Percentiles rank a stretch among this genome's conserved stretches.
phyloP scores from a whole-genome alignment of 352 stramenopile species.

The Plasmopara halstedii region DNA sequence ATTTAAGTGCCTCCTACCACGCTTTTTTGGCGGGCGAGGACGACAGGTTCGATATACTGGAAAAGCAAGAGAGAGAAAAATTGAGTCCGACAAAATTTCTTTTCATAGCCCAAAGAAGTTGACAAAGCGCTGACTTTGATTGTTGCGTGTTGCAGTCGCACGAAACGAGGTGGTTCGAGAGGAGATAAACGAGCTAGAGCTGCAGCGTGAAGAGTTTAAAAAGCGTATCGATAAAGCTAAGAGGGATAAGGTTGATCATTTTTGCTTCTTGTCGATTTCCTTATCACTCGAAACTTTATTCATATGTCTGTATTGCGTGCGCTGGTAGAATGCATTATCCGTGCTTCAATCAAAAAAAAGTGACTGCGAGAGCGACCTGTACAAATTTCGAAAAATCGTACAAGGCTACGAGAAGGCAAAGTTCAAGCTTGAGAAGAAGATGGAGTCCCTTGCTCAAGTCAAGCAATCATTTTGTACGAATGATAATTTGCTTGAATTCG shows the following conservation, averaged over 20 bases:
- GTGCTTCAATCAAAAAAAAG: conserved; percentile 77
- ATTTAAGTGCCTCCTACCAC: conserved; percentile 87
- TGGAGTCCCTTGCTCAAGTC: conserved; percentile 73
- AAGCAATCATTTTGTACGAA: conserved; percentile 69
- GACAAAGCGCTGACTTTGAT: conserved; percentile 4
- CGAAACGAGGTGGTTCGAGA: conserved; percentile 47
- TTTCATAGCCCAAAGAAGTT: too few species aligned
- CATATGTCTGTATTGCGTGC: neutral
- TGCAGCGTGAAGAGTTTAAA: conserved; percentile 48
- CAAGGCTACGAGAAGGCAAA: conserved; percentile 74
- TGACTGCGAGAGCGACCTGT: conserved; percentile 83
- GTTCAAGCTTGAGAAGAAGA: conserved; percentile 73
- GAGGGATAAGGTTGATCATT: conserved; percentile 42
- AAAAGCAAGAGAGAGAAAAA: conserved; percentile 64
- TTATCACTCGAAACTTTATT: neutral
- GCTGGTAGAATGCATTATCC: conserved; percentile 52
- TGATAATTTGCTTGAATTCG: neutral
- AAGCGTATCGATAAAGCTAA: conserved; percentile 63
- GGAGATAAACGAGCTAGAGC: conserved; percentile 43
- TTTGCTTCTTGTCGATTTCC: neutral
- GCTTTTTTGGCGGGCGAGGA: conserved; percentile 93
- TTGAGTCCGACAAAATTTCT: too few species aligned
- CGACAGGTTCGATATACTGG: conserved; percentile 80
- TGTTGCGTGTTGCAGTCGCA: conserved; percentile 23
- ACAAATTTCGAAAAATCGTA: conserved; percentile 90